Evolutionary conservation across 495 filamentous ascomycete genomes (phyloP).

Genomic region (Neurospora sp.): DNA sequence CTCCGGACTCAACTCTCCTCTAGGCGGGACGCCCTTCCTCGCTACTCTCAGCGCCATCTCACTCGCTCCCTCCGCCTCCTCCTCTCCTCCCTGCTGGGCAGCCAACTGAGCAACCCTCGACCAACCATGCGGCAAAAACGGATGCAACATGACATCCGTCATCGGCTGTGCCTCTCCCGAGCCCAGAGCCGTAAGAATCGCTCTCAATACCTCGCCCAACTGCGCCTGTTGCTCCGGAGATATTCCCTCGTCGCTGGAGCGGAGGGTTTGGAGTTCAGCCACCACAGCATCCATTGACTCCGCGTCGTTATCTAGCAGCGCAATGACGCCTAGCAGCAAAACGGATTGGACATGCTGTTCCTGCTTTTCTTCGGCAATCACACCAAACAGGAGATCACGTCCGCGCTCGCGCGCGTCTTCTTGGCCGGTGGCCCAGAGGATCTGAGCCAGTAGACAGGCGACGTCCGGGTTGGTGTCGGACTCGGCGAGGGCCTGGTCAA

Average conservation of each 20-base stretch:
- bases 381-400: slow-evolving; percentile 66
- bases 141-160: slow-evolving; percentile 66
- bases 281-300: slow-evolving; percentile 73
- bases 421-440: slow-evolving; percentile 83
- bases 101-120: slow-evolving; percentile 47
- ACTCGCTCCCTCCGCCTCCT: slow-evolving; percentile 47
- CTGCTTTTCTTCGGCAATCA: slow-evolving; percentile 40
- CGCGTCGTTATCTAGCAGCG: slow-evolving; percentile 64
- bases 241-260: slow-evolving; percentile 45
- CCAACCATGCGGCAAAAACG: slow-evolving; percentile 70
- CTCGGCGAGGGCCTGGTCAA: slow-evolving; percentile 73
- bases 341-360: slow-evolving; percentile 67
- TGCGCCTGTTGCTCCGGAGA: slow-evolving; percentile 34
- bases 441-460: slow-evolving; percentile 77
- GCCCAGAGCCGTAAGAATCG: slow-evolving; percentile 29
- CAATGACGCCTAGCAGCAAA: slow-evolving; percentile 70
- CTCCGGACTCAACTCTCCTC: slow-evolving; percentile 53
- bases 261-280: slow-evolving; percentile 62
- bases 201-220: slow-evolving; percentile 36
- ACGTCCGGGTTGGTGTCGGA: slow-evolving; percentile 57
- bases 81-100: slow-evolving; percentile 18
- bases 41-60: slow-evolving; percentile 77
- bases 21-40: slow-evolving; percentile 58
- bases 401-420: slow-evolving; percentile 65
- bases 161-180: slow-evolving; percentile 44